Percentiles rank a stretch among this genome's conserved stretches.
phyloP scores from a whole-genome alignment of 2,329 filamentous ascomycete genomes.

The Pseudocercospora fijiensis region DNA sequence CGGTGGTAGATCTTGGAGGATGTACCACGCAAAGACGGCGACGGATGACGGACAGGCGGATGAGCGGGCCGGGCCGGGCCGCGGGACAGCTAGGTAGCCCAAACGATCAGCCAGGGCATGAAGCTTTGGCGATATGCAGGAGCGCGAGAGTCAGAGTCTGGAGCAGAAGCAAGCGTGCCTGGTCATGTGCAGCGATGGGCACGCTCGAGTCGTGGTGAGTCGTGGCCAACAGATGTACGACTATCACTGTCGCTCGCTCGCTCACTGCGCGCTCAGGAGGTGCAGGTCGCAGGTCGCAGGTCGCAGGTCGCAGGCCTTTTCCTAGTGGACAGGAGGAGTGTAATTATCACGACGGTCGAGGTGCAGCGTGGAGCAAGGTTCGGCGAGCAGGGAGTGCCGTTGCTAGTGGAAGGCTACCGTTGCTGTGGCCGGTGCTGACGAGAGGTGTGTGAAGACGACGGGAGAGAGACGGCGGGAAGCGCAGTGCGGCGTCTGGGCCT shows the following conservation, averaged over 20 bases:
- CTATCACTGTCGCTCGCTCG: background rate
- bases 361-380: background rate
- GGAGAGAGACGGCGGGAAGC: background rate
- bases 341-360: background rate
- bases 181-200: background rate
- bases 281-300: background rate
- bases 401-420: background rate
- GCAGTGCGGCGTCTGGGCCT: too few species aligned
- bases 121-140: constrained; percentile 3
- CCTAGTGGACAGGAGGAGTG: background rate
- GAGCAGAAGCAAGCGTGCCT: background rate
- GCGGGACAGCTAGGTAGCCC: background rate
- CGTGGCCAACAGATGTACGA: background rate
- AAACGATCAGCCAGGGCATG: constrained; percentile 1
- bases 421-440: background rate
- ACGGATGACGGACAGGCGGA: background rate
- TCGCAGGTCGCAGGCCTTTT: background rate
- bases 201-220: background rate
- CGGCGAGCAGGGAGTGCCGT: background rate
- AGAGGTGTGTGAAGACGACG: background rate
- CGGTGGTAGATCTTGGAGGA: background rate
- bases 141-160: background rate
- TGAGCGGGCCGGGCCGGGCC: background rate
- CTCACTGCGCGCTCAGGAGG: background rate
- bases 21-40: background rate